Conservation (phyloP, 768 basidiomycete genomes). For the Kwoniella sp. region DNA sequence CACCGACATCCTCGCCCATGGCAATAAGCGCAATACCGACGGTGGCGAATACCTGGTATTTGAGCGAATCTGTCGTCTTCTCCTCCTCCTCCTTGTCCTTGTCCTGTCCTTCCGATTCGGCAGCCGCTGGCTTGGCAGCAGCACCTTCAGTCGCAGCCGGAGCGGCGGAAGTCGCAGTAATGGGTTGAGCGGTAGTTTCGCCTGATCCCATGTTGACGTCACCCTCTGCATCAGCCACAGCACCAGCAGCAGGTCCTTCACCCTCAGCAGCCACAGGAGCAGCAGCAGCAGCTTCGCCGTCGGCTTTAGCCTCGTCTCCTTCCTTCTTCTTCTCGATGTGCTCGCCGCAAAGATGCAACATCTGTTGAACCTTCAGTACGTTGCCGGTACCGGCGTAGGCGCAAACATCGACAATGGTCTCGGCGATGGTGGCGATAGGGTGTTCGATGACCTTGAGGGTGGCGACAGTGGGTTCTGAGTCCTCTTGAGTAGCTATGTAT, state of each 20-base stretch:
- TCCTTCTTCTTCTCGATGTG: conserved; percentile 64
- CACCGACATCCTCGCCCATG: conserved; percentile 97
- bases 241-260: conserved; percentile 19
- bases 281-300: conserved; percentile 25
- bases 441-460: conserved; percentile 91
- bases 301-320: conserved; percentile 25
- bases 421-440: conserved; percentile 84
- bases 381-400: conserved; percentile 94
- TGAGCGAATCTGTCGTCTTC: conserved; percentile 62
- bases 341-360: conserved; percentile 92
- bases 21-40: conserved; percentile 90
- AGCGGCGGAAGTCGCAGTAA: conserved; percentile 10
- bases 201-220: conserved; percentile 37
- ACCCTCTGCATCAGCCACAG: conserved; percentile 33
- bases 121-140: conserved; percentile 16
- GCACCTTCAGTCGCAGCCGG: conserved; percentile 7
- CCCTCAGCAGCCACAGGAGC: conserved; percentile 25
- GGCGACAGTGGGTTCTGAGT: conserved; percentile 88
- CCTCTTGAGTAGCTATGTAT: conserved; percentile 78
- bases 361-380: conserved; percentile 85
- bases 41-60: conserved; percentile 86
- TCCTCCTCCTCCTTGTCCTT: conserved; percentile 51
- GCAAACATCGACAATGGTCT: conserved; percentile 88
- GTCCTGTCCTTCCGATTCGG: conserved; percentile 44
- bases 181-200: conserved; percentile 12